phyloP scores from a whole-genome alignment of 768 basidiomycete genomes.

The Tubosaeta sp. region DNA sequence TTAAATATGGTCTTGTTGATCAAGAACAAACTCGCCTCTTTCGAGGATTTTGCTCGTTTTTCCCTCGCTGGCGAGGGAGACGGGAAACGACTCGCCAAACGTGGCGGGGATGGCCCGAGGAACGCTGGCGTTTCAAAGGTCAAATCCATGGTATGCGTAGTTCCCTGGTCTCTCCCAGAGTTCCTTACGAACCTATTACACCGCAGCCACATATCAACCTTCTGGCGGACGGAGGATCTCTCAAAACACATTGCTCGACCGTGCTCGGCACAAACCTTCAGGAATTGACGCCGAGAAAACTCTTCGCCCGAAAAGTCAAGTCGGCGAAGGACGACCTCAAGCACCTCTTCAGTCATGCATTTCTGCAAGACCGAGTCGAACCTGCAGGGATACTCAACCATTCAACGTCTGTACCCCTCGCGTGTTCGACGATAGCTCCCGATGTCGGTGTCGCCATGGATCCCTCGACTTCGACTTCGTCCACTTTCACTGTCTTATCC shows the following conservation, averaged over 20 bases:
- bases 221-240: background rate
- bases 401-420: background rate
- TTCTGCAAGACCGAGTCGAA: background rate
- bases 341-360: background rate
- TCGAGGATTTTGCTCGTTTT: constrained; percentile 9
- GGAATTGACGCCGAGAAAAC: background rate
- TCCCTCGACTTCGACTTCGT: background rate
- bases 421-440: background rate
- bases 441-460: background rate
- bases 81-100: background rate
- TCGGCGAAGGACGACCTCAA: constrained; percentile 7
- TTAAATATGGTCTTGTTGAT: constrained; percentile 15
- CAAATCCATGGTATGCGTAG: constrained; percentile 4
- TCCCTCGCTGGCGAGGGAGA: constrained; percentile 7
- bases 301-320: constrained; percentile 8
- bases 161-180: background rate
- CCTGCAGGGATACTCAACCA: background rate
- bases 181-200: background rate
- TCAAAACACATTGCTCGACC: constrained; percentile 1
- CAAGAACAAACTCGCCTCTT: constrained; percentile 13
- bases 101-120: background rate
- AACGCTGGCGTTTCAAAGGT: constrained; percentile 8
- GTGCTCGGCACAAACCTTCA: constrained; percentile 3
- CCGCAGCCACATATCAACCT: constrained; percentile 7
- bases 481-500: background rate